These are phyloP conservation scores for Paraurostyla sp. DNA, from an alignment of 73 alveolate species.

Conservation along the genomic window DNA sequence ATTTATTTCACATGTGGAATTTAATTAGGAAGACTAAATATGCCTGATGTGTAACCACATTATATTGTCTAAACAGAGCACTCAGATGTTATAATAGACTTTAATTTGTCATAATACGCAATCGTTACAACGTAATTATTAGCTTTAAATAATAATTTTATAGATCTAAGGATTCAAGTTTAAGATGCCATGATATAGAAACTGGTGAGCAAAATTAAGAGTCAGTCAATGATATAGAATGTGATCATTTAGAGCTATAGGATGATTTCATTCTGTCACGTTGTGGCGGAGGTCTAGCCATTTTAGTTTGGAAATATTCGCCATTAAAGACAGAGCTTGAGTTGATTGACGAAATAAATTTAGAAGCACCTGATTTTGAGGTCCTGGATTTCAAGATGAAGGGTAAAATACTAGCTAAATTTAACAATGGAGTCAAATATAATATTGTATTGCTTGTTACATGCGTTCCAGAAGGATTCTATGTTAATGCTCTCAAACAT, in stretches of 20 bases:
- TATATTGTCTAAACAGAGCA: neutral
- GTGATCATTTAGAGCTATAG: neutral
- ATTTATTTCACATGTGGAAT: neutral
- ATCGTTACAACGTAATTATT: neutral
- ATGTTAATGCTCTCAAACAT: neutral
- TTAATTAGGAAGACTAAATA: neutral
- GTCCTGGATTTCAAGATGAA: neutral
- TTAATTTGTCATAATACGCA: neutral
- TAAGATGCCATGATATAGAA: neutral
- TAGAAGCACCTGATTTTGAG: too few relatives aligned
- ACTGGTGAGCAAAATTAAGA: neutral
- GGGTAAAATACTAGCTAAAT: neutral
- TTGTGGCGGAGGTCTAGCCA: neutral
- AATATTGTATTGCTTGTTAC: neutral
- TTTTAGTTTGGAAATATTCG: neutral
- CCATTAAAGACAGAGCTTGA: neutral
- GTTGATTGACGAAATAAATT: neutral
- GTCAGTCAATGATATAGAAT: neutral
- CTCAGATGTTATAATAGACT: neutral
- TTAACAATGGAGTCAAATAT: neutral
- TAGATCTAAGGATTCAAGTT: slow-evolving; percentile 1
- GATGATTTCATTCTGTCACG: neutral
- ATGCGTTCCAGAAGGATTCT: slow-evolving; percentile 10
- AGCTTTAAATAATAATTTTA: neutral
- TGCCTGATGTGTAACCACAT: neutral